Conservation (phyloP, 2,329 filamentous ascomycete species). For the Cladosporium cucumerinum region DNA sequence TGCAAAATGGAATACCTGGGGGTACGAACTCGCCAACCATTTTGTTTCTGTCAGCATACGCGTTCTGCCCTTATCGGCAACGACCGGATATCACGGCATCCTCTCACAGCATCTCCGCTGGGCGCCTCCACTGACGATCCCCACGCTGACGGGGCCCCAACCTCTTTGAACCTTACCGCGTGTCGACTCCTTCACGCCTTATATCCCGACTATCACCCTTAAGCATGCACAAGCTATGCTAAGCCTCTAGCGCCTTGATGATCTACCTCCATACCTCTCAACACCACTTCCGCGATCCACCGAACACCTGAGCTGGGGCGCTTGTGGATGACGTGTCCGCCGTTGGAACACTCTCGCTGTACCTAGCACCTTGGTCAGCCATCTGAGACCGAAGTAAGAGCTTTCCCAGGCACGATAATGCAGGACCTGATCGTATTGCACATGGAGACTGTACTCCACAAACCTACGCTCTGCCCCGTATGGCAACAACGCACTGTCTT, state of each 20-base stretch:
- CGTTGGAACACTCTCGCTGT: neutral
- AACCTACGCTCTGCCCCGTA: neutral
- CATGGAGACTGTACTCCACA: neutral
- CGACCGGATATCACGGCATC: neutral
- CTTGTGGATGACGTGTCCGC: neutral
- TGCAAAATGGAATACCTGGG: neutral
- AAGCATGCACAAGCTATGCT: slow-evolving; percentile 3
- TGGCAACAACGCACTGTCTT: neutral
- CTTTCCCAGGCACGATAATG: neutral
- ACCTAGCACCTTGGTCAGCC: neutral
- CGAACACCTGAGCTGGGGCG: neutral
- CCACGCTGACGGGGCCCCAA: slow-evolving; percentile 4
- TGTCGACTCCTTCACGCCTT: neutral
- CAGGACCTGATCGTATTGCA: neutral
- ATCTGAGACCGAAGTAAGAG: neutral
- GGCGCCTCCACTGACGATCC: neutral
- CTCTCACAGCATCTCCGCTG: neutral
- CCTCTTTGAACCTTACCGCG: neutral
- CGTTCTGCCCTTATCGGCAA: neutral
- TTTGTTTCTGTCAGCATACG: neutral
- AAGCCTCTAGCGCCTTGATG: neutral
- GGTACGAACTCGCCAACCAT: neutral
- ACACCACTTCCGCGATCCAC: neutral
- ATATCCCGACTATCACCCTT: neutral
- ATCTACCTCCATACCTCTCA: neutral